phyloP scores from a whole-genome alignment of 768 basidiomycete species.

The Termitomyces sp. region DNA sequence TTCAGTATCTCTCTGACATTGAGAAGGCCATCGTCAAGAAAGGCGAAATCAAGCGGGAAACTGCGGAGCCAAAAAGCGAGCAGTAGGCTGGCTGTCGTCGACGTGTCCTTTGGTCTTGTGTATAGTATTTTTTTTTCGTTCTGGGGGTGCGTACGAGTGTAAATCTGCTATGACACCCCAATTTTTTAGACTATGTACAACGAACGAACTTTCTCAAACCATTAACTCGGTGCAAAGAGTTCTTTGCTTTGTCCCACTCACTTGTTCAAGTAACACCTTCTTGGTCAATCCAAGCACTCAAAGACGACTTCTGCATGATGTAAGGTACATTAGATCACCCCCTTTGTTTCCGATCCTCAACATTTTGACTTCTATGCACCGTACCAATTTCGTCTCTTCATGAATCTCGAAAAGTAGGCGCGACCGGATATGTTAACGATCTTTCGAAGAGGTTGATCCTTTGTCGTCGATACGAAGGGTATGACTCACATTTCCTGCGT shows the following conservation, averaged over 20 bases:
- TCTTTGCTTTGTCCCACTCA: neutral
- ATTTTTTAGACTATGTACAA: neutral
- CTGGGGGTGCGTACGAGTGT: neutral
- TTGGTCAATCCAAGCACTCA: no score
- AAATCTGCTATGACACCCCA: conserved; percentile 3
- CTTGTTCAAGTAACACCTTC: neutral
- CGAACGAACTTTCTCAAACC: neutral
- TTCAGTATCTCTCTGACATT: conserved; percentile 15
- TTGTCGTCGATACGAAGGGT: neutral
- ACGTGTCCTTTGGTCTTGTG: neutral
- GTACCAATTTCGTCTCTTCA: neutral
- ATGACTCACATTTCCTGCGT: neutral
- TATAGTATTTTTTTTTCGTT: conserved; percentile 2
- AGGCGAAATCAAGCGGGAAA: neutral
- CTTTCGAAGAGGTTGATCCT: neutral
- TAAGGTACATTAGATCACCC: neutral
- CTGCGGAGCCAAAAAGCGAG: conserved; percentile 3
- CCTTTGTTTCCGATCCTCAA: neutral
- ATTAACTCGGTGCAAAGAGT: neutral
- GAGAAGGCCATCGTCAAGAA: conserved; percentile 14
- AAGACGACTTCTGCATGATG: neutral
- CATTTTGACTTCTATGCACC: neutral
- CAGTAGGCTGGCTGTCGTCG: neutral
- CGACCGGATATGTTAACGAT: neutral
- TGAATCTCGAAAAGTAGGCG: neutral